Percentiles rank a stretch among this genome's conserved stretches.
These are phyloP conservation scores for Pseudogymnoascus sp. DNA, from an alignment of 2,329 filamentous ascomycete genomes.

Conservation along the genomic window DNA sequence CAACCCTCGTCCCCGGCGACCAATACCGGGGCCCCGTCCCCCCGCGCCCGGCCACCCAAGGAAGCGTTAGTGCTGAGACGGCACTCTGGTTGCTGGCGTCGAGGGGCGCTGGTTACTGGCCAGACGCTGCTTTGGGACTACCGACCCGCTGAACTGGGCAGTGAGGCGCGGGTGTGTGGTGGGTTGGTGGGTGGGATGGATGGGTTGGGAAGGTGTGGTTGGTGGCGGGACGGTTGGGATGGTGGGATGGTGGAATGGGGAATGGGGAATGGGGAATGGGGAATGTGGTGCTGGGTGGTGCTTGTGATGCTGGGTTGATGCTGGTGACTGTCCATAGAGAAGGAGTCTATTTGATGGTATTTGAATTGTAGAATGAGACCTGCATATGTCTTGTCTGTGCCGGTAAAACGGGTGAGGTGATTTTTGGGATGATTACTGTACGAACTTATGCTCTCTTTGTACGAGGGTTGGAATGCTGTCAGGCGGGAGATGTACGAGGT, in stretches of 20 bases:
- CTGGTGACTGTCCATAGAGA: neutral
- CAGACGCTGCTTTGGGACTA: constrained; percentile 1
- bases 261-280: neutral
- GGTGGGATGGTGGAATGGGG: neutral
- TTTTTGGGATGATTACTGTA: neutral
- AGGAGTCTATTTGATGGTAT: neutral
- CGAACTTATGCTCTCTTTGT: neutral
- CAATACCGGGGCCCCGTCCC: neutral
- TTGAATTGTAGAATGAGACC: neutral
- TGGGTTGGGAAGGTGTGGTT: neutral
- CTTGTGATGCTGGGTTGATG: neutral
- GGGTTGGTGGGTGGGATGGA: neutral
- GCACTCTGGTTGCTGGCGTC: constrained; percentile 4
- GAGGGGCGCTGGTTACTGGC: neutral
- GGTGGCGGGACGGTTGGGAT: neutral
- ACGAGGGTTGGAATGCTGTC: neutral
- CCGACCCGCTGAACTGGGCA: constrained; percentile 6
- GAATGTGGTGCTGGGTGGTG: neutral
- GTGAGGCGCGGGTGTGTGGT: neutral
- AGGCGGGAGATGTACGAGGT: neutral
- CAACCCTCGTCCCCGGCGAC: neutral
- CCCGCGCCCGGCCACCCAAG: neutral
- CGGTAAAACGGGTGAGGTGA: neutral
- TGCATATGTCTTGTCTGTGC: neutral
- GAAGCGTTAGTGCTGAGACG: constrained; percentile 5